Evolutionary conservation across 768 basidiomycete species (phyloP).

Genomic region (Fomitopsis serialis): DNA sequence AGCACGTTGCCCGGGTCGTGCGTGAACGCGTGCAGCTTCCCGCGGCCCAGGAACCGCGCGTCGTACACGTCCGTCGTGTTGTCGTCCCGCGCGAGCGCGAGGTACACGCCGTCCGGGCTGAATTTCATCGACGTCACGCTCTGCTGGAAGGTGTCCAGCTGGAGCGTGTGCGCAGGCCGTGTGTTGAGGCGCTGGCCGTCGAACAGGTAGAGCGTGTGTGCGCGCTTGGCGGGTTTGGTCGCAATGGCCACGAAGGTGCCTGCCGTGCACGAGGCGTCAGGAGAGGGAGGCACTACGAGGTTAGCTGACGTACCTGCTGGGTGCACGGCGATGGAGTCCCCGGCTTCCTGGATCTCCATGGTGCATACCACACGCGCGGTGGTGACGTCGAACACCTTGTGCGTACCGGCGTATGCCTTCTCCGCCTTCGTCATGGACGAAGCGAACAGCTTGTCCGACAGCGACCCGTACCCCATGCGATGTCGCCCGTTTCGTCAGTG

Average conservation of each 20-base stretch:
- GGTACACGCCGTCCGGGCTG: constrained; percentile 56
- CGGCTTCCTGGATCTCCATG: constrained; percentile 45
- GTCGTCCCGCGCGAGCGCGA: constrained; percentile 57
- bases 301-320: constrained; percentile 32
- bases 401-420: constrained; percentile 32
- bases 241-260: background rate
- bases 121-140: constrained; percentile 42
- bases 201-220: background rate
- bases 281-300: background rate
- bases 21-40: constrained; percentile 41
- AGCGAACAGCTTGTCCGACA: constrained; percentile 41
- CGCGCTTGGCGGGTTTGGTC: background rate
- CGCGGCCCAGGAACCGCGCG: constrained; percentile 42
- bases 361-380: constrained; percentile 13
- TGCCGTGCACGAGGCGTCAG: background rate
- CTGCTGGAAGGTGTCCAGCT: constrained; percentile 10
- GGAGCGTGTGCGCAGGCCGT: background rate
- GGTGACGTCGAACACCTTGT: constrained; percentile 44
- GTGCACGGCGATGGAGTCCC: constrained; percentile 46
- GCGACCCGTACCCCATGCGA: constrained; percentile 43
- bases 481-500: constrained; percentile 24
- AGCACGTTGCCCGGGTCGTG: constrained; percentile 30
- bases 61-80: constrained; percentile 62
- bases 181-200: background rate
- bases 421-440: constrained; percentile 44